These are phyloP conservation scores for Populus hybrid DNA, from an alignment of 441 rosid species.

Conservation along the genomic window DNA sequence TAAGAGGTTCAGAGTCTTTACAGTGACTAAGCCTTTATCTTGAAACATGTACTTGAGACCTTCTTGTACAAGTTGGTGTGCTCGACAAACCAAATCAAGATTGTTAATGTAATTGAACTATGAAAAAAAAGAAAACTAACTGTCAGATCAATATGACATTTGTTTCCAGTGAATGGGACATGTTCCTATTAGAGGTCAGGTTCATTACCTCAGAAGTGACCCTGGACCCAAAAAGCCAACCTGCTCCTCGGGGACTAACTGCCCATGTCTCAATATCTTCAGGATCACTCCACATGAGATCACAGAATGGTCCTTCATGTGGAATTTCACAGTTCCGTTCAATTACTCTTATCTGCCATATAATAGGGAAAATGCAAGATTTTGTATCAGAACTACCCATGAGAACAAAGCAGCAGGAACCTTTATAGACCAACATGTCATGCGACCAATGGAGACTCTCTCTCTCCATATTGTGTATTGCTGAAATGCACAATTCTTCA, in stretches of 20 bases:
- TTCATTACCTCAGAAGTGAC: conserved; percentile 93
- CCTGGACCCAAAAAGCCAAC: conserved; percentile 99
- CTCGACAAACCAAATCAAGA: conserved; percentile 97
- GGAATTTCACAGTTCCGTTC: conserved; percentile 98
- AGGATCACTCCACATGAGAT: conserved; percentile 99
- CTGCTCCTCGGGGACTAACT: conserved; percentile 99
- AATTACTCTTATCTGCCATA: conserved; percentile 78
- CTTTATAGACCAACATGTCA: neutral
- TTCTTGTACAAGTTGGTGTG: conserved; percentile 99
- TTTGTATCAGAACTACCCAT: conserved; percentile 9
- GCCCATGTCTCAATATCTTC: conserved; percentile 99
- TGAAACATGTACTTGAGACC: conserved; percentile 99
- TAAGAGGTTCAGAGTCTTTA: conserved; percentile 35
- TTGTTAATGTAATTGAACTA: conserved; percentile 97
- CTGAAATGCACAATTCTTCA: neutral
- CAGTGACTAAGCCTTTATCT: conserved; percentile 99
- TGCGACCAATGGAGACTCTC: neutral
- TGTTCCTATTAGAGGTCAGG: neutral
- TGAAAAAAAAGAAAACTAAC: conserved; percentile 23
- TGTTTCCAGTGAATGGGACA: neutral
- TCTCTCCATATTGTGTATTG: neutral
- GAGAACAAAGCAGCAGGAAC: neutral
- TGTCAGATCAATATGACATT: conserved; percentile 5
- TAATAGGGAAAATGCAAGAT: conserved; percentile 11
- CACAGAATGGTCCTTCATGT: conserved; percentile 99